Evolutionary conservation across 164 flowering plant species (phyloP).

Genomic region (Berberis vulgaris): DNA sequence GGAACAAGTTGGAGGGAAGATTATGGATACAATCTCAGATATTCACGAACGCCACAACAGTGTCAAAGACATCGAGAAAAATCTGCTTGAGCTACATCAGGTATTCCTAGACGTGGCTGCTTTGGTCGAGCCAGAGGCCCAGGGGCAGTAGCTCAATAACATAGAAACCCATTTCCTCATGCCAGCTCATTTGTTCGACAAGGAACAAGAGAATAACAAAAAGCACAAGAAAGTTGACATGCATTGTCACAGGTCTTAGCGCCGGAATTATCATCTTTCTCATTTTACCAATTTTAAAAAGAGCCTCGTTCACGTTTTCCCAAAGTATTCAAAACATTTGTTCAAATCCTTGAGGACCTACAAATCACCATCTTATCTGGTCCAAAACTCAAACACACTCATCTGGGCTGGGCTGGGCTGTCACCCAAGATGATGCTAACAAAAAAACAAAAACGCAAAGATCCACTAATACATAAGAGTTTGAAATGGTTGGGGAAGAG

Average conservation of each 20-base stretch:
- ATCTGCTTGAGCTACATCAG: slow-evolving; percentile 31
- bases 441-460: too few species aligned
- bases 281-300: slow-evolving; percentile 10
- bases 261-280: slow-evolving; percentile 9
- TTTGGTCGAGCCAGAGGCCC: slow-evolving; percentile 28
- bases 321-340: too few species aligned
- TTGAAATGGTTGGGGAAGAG: too few species aligned
- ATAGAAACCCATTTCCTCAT: slow-evolving; percentile 28
- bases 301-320: too few species aligned
- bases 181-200: slow-evolving; percentile 23
- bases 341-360: too few species aligned
- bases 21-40: slow-evolving; percentile 27
- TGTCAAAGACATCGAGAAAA: slow-evolving; percentile 27
- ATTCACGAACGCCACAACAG: slow-evolving; percentile 30
- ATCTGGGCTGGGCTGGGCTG: too few species aligned
- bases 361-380: too few species aligned
- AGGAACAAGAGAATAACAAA: slow-evolving; percentile 25
- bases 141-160: slow-evolving; percentile 32
- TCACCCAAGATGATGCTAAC: too few species aligned
- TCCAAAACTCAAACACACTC: too few species aligned
- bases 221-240: slow-evolving; percentile 28
- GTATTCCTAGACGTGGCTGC: slow-evolving; percentile 35
- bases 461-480: too few species aligned
- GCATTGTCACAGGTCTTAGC: slow-evolving; percentile 17
- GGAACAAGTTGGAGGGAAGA: slow-evolving; percentile 26